Evolutionary conservation across 495 filamentous ascomycete species (phyloP).

Genomic region (Hyaloscypha finlandica): DNA sequence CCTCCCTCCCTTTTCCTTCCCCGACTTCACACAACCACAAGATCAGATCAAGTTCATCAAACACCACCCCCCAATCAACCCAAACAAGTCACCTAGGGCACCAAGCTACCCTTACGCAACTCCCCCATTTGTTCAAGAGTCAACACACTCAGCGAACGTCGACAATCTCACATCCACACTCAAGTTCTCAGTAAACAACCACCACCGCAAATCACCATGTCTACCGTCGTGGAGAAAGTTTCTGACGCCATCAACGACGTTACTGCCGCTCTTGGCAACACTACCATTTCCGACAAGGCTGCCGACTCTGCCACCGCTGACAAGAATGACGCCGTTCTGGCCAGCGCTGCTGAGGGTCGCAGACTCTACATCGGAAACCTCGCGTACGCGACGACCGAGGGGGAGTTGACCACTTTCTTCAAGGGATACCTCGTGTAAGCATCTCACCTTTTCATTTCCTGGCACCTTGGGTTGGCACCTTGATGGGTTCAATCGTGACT

Average conservation of each 20-base stretch:
- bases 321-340: conserved; percentile 85
- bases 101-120: conserved; percentile 79
- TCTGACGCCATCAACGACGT: conserved; percentile 74
- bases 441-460: conserved; percentile 14
- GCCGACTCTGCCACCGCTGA: conserved; percentile 51
- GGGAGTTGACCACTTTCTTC: conserved; percentile 99
- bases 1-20: conserved; percentile 27
- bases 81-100: conserved; percentile 69
- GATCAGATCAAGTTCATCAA: conserved; percentile 32
- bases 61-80: conserved; percentile 19
- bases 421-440: conserved; percentile 97
- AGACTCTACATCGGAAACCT: conserved; percentile 99
- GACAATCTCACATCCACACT: conserved; percentile 30
- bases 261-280: conserved; percentile 80
- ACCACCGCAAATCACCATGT: conserved; percentile 49
- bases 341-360: conserved; percentile 96
- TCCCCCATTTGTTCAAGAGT: conserved; percentile 60
- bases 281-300: conserved; percentile 62
- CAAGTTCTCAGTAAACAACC: conserved; percentile 34
- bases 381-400: conserved; percentile 99
- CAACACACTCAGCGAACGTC: conserved; percentile 49
- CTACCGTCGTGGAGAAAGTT: conserved; percentile 63
- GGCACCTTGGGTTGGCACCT: conserved; percentile 1
- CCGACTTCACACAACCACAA: conserved; percentile 34
- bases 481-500: background rate